Percentiles rank a stretch among this genome's conserved stretches.
Conservation (phyloP, 352 stramenopile genomes). For the Phytophthora pistaciae region DNA sequence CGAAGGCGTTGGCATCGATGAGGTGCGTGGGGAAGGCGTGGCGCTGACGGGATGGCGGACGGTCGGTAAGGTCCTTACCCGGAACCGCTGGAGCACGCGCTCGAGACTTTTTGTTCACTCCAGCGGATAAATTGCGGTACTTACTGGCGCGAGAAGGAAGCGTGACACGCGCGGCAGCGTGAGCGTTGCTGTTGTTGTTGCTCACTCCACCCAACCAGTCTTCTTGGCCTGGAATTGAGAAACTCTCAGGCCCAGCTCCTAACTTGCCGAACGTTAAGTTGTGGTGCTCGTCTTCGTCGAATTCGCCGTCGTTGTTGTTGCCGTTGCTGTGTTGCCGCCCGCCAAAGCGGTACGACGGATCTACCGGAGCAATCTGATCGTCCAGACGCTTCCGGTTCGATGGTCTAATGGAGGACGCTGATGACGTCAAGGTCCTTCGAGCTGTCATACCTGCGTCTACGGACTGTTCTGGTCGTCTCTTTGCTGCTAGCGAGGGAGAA, state of each 20-base stretch:
- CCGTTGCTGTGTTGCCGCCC: not conserved
- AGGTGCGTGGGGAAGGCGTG: slow-evolving; percentile 85
- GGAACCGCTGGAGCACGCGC: slow-evolving; percentile 3
- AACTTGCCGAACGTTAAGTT: not conserved
- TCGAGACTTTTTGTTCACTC: slow-evolving; percentile 33
- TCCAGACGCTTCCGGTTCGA: slow-evolving; percentile 44
- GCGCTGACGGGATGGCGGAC: slow-evolving; percentile 74
- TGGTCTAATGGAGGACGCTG: slow-evolving; percentile 53
- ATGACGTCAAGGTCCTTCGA: slow-evolving; percentile 47
- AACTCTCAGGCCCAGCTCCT: slow-evolving; percentile 8
- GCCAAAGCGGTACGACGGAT: not conserved
- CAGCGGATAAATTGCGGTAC: slow-evolving; percentile 38
- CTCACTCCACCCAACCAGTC: slow-evolving; percentile 13
- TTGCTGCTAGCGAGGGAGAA: slow-evolving; percentile 2
- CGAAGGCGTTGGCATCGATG: slow-evolving; percentile 60
- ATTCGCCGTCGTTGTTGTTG: slow-evolving; percentile 30
- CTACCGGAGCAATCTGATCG: not conserved
- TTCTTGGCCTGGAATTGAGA: slow-evolving; percentile 8
- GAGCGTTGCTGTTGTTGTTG: slow-evolving; percentile 13
- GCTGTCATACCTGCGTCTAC: slow-evolving; percentile 7
- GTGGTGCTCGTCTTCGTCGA: slow-evolving; percentile 4
- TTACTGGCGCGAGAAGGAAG: slow-evolving; percentile 39
- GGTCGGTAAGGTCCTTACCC: slow-evolving; percentile 34
- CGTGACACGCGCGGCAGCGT: not conserved
- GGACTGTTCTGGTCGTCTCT: slow-evolving; percentile 4